Base-by-base conservation (phyloP, 2,329 filamentous ascomycete genomes). In the Penicillium sp. region DNA sequence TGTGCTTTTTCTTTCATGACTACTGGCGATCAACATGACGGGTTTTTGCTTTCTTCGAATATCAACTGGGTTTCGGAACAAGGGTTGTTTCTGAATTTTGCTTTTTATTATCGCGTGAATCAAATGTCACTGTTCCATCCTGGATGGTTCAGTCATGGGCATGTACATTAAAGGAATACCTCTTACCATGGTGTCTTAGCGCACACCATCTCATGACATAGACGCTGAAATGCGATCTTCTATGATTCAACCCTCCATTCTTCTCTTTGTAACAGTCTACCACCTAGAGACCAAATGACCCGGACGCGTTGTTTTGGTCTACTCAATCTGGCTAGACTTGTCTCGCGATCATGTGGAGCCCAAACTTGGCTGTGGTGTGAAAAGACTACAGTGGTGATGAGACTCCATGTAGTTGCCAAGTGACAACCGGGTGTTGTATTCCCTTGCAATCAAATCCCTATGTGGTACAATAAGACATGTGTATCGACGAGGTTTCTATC, bases 11-110 rank as follows among this genome's bases (percentile, higher is more conserved):
- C 68, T 71, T 70, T 75, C 65, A 75, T 73, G 71, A 78, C 70
- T 71, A 74, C 68, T 71, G 76, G 75, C 75, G 75, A 78, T 72
- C 51, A 63, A 77, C 72, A 77, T 76, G 74, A 78, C 72, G 75
- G 76, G 71, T 73, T 76, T 76, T 73, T 71, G 63, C 62, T 66
- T 71, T 72, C n/a, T 75, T 72, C 67, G 57, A 73, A 74, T 74
- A 72, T 73, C 71, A 74, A 58, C 72, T 73, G 73, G 75, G 73
- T 70, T 68, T 73, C 69, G 73, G 70, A 65, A 71, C 71, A 55
- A 55, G 71, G 73, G 73, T 75, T 72, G 71, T 72, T 67, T 71
- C 57, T 62, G 62, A 65, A 66, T 63, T 66, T 67, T 67, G 71
- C 67, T 69, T 70, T 67, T 67, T 69, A 54, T 43, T 60, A 63